Base-by-base conservation (phyloP, 345 rosid species). In the Populus alba region DNA sequence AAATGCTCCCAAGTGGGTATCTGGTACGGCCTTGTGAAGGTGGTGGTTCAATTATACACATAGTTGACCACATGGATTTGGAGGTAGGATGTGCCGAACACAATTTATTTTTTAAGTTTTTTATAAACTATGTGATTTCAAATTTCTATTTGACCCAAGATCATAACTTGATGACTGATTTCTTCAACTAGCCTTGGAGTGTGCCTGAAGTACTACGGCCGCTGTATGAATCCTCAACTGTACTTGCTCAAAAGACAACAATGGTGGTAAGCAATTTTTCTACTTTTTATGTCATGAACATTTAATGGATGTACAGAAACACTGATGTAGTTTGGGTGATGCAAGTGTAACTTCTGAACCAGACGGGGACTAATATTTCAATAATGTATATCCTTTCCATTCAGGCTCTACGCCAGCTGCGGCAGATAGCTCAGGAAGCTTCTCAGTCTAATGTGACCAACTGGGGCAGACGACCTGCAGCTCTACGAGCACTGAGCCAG, bases 171-270 rank as follows among this genome's bases (percentile, higher is more conserved):
- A 49, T 18, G 85, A 13, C 77, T 82, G 81, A 1, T 84, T 78
- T 59, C 55, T 71, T 77, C 68, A 62, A 62, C 79, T 79, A 97
- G 99, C 98, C 99, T n/a, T 90, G 97, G 92, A 91, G 94, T 35
- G 99, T 97, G 80, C 98, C 99, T 61, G 99, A 97, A 86, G 99
- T 97, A 76, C 79, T 97, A 73, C 97, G 99, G 41, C 97, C 99
- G 0, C 88, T 94, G 51, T 97, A 94, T 41, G 99, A 97, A 85
- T 97, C 98, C 75, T 94, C 99, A 74, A 91, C 91, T 53, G 89
- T 91, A 78, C 99, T 97, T 81, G 97, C 99, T 7, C 99, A 97
- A 79, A 97, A 91, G 91, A 92, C 91, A 77, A 97, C 99, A 53
- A 90, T 97, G 97, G 97, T 97, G 2, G 99, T 97, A 78, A 84